Evolutionary conservation across 2,329 filamentous ascomycete genomes (phyloP).

Genomic region (Exophiala alcalophila): DNA sequence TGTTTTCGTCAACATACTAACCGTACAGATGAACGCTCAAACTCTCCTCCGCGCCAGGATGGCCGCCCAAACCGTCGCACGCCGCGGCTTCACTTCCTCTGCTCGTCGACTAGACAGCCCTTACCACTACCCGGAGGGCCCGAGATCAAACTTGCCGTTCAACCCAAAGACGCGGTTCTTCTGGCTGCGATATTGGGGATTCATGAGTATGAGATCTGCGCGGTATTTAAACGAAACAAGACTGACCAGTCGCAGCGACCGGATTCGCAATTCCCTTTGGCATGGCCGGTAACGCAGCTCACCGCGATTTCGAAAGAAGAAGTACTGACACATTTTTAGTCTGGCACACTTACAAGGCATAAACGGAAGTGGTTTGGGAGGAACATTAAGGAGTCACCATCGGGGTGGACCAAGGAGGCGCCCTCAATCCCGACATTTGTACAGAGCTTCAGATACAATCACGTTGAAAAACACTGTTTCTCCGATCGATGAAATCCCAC

Average conservation of each 20-base stretch:
- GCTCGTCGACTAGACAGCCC: slow-evolving; percentile 70
- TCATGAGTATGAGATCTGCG: slow-evolving; percentile 58
- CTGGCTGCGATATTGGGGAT: slow-evolving; percentile 75
- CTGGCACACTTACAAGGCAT: slow-evolving; percentile 67
- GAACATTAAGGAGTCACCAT: slow-evolving; percentile 3
- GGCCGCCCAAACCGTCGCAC: slow-evolving; percentile 68
- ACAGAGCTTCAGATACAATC: slow-evolving; percentile 24
- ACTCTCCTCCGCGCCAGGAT: slow-evolving; percentile 60
- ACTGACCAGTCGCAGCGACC: slow-evolving; percentile 42
- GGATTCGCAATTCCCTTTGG: slow-evolving; percentile 61
- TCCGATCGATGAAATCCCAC: no score
- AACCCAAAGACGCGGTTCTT: slow-evolving; percentile 91
- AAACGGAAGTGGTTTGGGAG: slow-evolving; percentile 18
- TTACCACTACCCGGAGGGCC: slow-evolving; percentile 98
- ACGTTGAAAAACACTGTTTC: no score
- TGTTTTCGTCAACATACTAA: slow-evolving; percentile 2
- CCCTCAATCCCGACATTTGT: slow-evolving; percentile 16
- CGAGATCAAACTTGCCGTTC: slow-evolving; percentile 93
- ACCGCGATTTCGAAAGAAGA: not conserved
- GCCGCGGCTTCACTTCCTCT: slow-evolving; percentile 92
- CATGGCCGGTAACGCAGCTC: slow-evolving; percentile 57
- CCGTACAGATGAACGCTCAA: slow-evolving; percentile 72
- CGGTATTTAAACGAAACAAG: slow-evolving; percentile 12
- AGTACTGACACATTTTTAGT: slow-evolving; percentile 45
- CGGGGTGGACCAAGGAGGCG: slow-evolving; percentile 17